These are phyloP conservation scores for Groenewaldozyma auringiensis DNA, from an alignment of 1,139 yeast species.

Conservation along the genomic window DNA sequence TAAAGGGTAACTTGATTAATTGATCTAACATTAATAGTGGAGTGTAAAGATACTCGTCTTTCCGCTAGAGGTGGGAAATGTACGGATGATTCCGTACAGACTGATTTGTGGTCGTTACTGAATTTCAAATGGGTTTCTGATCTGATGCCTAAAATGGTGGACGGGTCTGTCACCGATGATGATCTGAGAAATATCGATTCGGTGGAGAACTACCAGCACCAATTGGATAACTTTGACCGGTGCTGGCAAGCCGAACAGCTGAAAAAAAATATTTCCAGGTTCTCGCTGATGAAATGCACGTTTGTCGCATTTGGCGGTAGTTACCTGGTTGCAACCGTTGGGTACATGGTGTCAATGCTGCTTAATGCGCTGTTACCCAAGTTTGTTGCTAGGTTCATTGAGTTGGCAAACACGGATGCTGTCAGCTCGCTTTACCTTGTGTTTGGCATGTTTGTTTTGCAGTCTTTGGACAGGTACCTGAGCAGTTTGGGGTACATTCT, in stretches of 20 bases:
- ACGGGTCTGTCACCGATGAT: not conserved
- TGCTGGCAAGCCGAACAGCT: not conserved
- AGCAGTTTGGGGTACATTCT: constrained; percentile 3
- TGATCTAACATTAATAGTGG: not conserved
- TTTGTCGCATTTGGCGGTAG: constrained; percentile 2
- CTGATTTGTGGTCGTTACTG: not conserved
- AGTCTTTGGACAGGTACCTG: not conserved
- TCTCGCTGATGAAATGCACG: constrained; percentile 2
- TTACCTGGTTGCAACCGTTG: not conserved
- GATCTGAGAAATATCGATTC: not conserved
- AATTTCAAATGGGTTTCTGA: not conserved
- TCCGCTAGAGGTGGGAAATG: not conserved
- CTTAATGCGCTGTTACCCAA: not conserved
- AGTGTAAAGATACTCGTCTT: not conserved
- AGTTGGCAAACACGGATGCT: not conserved
- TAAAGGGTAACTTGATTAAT: not conserved
- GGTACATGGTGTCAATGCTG: not conserved
- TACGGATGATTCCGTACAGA: not conserved
- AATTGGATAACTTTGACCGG: not conserved
- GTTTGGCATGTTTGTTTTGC: constrained; percentile 2
- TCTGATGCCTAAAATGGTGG: not conserved
- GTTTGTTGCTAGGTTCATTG: constrained; percentile 3
- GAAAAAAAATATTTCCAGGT: not conserved
- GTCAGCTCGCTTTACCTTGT: not conserved
- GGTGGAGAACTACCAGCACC: not conserved